Evolutionary conservation across 306 rosid genomes (phyloP), one percentile per base, ranked within the genome.

Genomic region (Nissolia schottii): DNA sequence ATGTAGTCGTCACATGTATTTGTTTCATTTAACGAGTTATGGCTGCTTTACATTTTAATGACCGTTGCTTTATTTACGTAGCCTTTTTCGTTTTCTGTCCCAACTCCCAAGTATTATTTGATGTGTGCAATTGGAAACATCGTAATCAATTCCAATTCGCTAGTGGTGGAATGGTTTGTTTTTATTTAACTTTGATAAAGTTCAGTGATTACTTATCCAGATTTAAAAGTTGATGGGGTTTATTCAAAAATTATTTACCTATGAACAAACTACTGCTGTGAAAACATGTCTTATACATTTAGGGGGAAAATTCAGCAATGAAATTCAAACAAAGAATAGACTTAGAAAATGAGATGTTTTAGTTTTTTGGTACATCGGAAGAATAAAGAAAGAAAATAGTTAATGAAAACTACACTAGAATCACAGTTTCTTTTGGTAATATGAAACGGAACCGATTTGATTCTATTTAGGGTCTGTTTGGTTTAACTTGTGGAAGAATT

Each of bases 1-100:
- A 41, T 65, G 48, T 56, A 65, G 56, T 34, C 19, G 73, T 32
- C 41, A 34, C 55, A 69, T 32, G 56, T 15, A 49, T 78, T 71
- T 48, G 68, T 55, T 29, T 51, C 16, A 24, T 41, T 61, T 6
- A 34, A 20, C 66, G 67, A 45, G 60, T 56, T 41, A 43, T 50
- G 31, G 64, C 59, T 56, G 27, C 23, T 58, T 46, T 46, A 43
- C 54, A 16, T 51, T 20, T 73, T 34, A 57, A 28, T 27, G 43
- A 23, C 53, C 57, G 6, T 61, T 61, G 49, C 24, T 41, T 18
- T 43, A 7, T 45, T 45, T 45, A 45, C 22, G 7, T 38, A 16
- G 38, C 51, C 46, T 22, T 45, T 58, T 20, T 34, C 23, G 29
- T 27, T 14, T 18, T 43, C 4, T 60, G 59, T 38, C 49, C 18